Evolutionary conservation across 768 basidiomycete genomes (phyloP), one percentile per base, ranked within the genome.

Genomic region (Tremella yokohamensis): DNA sequence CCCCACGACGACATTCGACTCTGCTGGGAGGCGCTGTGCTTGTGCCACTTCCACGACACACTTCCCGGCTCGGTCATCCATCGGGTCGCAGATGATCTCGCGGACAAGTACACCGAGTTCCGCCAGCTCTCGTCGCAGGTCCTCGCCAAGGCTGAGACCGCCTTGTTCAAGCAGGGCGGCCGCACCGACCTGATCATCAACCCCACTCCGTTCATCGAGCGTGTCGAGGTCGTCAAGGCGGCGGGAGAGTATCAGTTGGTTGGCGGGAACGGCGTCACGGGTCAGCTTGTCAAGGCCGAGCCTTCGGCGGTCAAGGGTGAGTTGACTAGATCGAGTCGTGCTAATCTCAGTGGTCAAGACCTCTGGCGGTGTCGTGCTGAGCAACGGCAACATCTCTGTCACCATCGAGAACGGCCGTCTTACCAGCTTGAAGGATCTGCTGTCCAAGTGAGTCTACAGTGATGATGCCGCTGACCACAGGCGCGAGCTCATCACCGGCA

Each of bases 31-130:
- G 91, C 92, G 66, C 86, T 93, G 1, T 79, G 78, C 4, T 70
- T 79, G 1, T 78, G 77, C 59, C 78, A 79, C 56, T 79, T 79
- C 68, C 78, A 77, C 57, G 74, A 75, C 64, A 90, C 93, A 34
- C 86, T 96, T 39, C 91, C 74, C n/a, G 76, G 75, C 9, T 71
- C 68, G 52, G 75, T 65, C 53, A 92, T 90, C 54, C 89, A 37
- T n/a, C 25, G 88, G 0, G 91, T 94, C 89, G 90, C 63, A 16
- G 86, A 91, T 0, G 94, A 98, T 69, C 90, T 89, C 1, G 89
- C 93, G 73, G 81, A 83, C 22, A 82, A 91, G 44, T 96, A 94
- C 70, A 82, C 83, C 8, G 85, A 87, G 69, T 84, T 96, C 22
- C 82, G 82, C 29, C 79, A 82, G 54, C 84, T 84, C 39, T 85